phyloP scores from a whole-genome alignment of 2,329 filamentous ascomycete genomes.

The Tolypocladium paradoxum region DNA sequence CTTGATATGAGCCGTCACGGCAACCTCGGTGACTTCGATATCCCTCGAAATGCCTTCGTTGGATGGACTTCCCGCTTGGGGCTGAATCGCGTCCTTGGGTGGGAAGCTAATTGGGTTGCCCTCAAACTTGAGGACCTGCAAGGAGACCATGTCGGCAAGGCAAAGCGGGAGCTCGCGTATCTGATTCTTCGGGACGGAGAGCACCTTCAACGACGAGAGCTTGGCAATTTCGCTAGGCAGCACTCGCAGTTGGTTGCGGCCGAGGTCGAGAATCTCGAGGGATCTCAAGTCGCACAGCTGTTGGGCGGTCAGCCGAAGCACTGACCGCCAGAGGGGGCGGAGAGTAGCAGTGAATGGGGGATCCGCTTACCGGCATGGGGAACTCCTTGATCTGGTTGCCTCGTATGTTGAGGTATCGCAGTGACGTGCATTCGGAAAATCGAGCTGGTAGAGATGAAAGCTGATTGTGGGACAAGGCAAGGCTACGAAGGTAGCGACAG shows the following conservation, averaged over 20 bases:
- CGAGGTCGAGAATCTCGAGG: slow-evolving; percentile 86
- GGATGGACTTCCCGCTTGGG: slow-evolving; percentile 42
- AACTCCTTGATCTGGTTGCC: slow-evolving; percentile 62
- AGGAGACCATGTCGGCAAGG: slow-evolving; percentile 77
- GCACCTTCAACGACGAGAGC: slow-evolving; percentile 75
- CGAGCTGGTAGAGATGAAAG: slow-evolving; percentile 57
- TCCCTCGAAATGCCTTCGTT: slow-evolving; percentile 44
- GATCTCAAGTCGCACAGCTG: slow-evolving; percentile 79
- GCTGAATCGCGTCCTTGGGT: slow-evolving; percentile 56
- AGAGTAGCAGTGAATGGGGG: slow-evolving; percentile 4
- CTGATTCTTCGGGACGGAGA: slow-evolving; percentile 78
- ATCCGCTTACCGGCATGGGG: slow-evolving; percentile 37
- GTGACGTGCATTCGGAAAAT: slow-evolving; percentile 64
- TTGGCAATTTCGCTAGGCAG: slow-evolving; percentile 72
- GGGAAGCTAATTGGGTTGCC: slow-evolving; percentile 80
- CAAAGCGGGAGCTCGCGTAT: slow-evolving; percentile 77
- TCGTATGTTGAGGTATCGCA: slow-evolving; percentile 71
- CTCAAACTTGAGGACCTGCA: slow-evolving; percentile 82
- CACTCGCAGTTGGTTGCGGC: slow-evolving; percentile 70
- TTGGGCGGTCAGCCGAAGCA: slow-evolving; percentile 8
- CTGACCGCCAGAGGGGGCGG: neutral
- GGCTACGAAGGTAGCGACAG: slow-evolving; percentile 31
- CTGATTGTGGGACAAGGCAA: slow-evolving; percentile 73
- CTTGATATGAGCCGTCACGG: slow-evolving; percentile 51
- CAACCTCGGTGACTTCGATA: slow-evolving; percentile 51